Percentiles rank a stretch among this genome's conserved stretches.
Conservation (phyloP, 2,329 filamentous ascomycete genomes). For the Lachnellula cervina region DNA sequence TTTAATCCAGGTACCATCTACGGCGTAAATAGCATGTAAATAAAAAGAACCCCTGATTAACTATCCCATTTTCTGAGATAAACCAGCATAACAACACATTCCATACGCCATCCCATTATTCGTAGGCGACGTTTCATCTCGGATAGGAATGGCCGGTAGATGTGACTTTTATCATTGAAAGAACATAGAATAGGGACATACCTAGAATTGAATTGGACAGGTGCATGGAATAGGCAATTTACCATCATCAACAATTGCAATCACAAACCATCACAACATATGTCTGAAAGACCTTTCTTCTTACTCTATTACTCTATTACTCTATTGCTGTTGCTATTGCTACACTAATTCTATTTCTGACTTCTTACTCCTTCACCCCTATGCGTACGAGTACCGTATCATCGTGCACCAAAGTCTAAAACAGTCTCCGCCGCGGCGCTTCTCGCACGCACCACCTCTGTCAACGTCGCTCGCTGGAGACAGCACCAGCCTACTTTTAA, state of each 20-base stretch:
- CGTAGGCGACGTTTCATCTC: background rate
- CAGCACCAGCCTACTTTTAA: background rate
- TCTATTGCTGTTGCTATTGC: too few species aligned
- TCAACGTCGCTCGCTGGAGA: background rate
- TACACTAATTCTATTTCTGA: too few species aligned
- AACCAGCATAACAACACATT: conserved; percentile 20
- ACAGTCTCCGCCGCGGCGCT: background rate
- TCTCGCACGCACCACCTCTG: background rate
- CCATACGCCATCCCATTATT: conserved; percentile 3
- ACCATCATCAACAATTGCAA: background rate
- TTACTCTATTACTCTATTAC: too few species aligned
- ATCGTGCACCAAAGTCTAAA: background rate
- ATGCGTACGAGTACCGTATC: background rate
- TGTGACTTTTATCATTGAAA: background rate
- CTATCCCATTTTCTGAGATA: too few species aligned
- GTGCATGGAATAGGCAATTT: background rate
- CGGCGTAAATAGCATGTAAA: too few species aligned
- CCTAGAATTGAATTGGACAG: background rate
- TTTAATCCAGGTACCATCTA: background rate
- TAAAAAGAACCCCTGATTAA: too few species aligned
- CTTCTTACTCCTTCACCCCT: background rate
- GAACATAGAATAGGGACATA: too few species aligned
- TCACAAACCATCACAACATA: too few species aligned
- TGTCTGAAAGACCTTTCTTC: too few species aligned
- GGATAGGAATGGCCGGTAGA: background rate